Evolutionary conservation across 345 rosid species (phyloP), one percentile per base, ranked within the genome.

Genomic region (Corymbia maculata): DNA sequence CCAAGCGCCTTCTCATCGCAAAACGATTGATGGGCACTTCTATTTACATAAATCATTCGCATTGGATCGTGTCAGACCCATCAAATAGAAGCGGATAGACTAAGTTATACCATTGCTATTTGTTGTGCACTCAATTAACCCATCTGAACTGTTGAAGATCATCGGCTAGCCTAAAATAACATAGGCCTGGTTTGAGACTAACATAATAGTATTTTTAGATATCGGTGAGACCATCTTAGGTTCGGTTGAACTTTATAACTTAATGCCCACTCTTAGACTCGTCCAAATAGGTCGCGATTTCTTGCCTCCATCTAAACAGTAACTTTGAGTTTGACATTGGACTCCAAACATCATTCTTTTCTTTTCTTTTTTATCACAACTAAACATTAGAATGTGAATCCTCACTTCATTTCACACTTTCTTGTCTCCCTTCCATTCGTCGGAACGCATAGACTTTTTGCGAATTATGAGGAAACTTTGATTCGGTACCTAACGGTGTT

Each of bases 161-260:
- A 36, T 36, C 42, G 42, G 42, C 42, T 36, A 36, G 42, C 42
- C 42, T 36, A 36, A 36, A 36, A 4, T 36, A 36, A 36, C 42
- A 36, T 2, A 99, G 95, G 88, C 99, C 99, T 79, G 96, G 10
- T 50, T 97, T 98, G 32, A 91, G 97, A 59, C 15, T 26, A 59
- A 0, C 13, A 9, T 55, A 22, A 28, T 55, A 55, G 12, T 4
- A 55, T 55, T 22, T 55, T 55, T 28, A 21, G 61, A 55, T 1
- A 2, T 9, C 22, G 61, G 5, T 5, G 1, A 55, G 28, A 55
- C 28, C 21, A 55, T 0, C 61, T 55, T 55, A 22, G 61, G 61
- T 55, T 5, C 28, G 1, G 12, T 55, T 11, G 0, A 3, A 55
- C 61, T 55, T 55, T 12, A 9, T 55, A 22, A 55, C 61, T 55